Base-by-base conservation (phyloP, 2,329 filamentous ascomycete genomes). In the Fusarium sterilihyphosum region DNA sequence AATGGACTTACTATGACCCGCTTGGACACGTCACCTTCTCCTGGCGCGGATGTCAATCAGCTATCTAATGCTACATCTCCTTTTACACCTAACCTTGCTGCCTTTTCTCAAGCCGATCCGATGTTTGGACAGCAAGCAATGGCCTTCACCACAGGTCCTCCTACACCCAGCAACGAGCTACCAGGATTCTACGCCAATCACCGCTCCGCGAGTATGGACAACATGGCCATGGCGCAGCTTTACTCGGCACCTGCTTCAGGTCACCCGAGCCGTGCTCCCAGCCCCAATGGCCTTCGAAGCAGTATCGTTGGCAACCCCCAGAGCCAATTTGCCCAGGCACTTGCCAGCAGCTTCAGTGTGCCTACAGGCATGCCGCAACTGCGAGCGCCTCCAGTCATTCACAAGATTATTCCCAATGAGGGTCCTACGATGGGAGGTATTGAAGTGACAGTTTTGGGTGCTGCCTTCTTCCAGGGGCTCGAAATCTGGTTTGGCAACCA, bases 401-500 rank as follows among this genome's bases (percentile, higher is more conserved):
- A 94, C 80, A 96, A 95, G 81, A 88, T 98, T 70, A 94, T 96
- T 41, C 95, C 95, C 1, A 89, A 88, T 37, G 93, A 97, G 81
- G 95, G 95, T 1, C 93, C 95, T 12, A 93, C 92, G 67, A 90
- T 90, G 41, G 95, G 95, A 67, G 95, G 95, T 47, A 95, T 94
- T 60, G 95, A 98, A 81, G 94, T 98, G 7, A 96, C 94, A 0
- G 89, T 96, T 64, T 86, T 97, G 14, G 95, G 95, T 24, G 93
- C 91, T 73, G 91, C 92, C 20, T 97, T 98, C 80, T 92, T 91
- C 73, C 92, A 89, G 70, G 93, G 82, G 3, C 88, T 97, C 71
- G 93, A 95, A 71, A 93, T 98, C 62, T 93, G 95, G 82, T 98
- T 98, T 81, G 95, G 95, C 29, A 85, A 88, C 40, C 84, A 86